Base-by-base conservation (phyloP, 257 asterid species). In the Capsicum baccatum region DNA sequence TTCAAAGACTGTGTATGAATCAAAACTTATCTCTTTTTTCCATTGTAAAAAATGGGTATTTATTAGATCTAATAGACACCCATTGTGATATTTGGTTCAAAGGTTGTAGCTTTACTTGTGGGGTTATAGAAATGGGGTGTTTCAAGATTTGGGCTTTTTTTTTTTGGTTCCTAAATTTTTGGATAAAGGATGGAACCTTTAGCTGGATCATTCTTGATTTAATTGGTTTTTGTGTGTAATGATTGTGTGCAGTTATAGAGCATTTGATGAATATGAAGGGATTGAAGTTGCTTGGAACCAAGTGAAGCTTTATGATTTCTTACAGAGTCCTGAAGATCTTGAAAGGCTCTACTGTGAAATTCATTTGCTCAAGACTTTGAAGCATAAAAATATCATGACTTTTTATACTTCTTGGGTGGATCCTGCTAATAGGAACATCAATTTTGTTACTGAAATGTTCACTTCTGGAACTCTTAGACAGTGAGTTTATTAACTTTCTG, bases 221-320 rank as follows among this genome's bases (percentile, higher is more conserved):
- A 83, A 33, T 42, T n/a, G 58, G 71, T 54, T 56, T 54, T 56
- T 44, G 0, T 73, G 4, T 56, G 6, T 17, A 66, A 69, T 78
- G 86, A 79, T 85, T 83, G 78, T 83, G 78, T 87, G 84, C 88
- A 90, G 92, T 73, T 90, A 88, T 57, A 85, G 92, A 86, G 92
- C 92, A 58, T 90, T 90, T 83, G 92, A 90, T 78, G 92, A 90
- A 79, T 90, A 87, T 71, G 92, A 90, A 83, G 92, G 92, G 54
- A 88, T 88, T 86, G 92, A 90, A 83, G 92, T 90, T 76, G 92
- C 92, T 79, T 90, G 92, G 92, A 90, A 90, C 85, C 92, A 90
- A 63, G 91, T 90, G 68, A 90, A 88, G 80, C 87, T 90, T 6
- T 83, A 85, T 83, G 92, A 90, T 90, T 90, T 89, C 84, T 86